Evolutionary conservation across 106 monocot genomes (phyloP).

Genomic region (Allium sativum): DNA sequence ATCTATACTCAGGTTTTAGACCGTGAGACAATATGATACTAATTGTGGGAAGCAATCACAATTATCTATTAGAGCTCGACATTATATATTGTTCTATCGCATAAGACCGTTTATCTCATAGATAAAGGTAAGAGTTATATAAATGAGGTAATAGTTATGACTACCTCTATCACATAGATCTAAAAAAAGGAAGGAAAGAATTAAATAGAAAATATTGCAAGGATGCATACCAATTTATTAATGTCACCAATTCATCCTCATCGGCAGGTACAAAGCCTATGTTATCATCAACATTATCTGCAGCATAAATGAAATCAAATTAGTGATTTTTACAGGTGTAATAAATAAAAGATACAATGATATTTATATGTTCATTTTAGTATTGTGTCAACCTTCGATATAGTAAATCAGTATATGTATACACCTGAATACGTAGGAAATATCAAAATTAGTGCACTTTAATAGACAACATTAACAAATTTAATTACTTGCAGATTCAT

Average conservation of each 20-base stretch:
- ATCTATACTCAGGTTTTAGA: no score
- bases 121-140: neutral
- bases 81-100: neutral
- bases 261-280: constrained; percentile 3
- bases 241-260: neutral
- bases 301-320: constrained; percentile 3
- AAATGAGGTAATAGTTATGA: neutral
- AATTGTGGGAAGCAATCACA: no score
- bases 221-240: neutral
- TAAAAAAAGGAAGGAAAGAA: no score
- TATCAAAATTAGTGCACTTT: no score
- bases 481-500: constrained; percentile 46
- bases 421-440: no score
- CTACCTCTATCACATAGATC: neutral
- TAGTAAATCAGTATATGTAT: neutral
- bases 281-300: constrained; percentile 6
- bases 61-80: neutral
- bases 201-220: no score
- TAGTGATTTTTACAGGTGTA: neutral
- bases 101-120: neutral
- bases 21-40: no score
- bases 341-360: no score
- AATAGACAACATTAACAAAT: neutral
- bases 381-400: neutral
- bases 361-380: no score